Conservation (phyloP, 2,329 filamentous ascomycete genomes). For the Trichoderma sp. region DNA sequence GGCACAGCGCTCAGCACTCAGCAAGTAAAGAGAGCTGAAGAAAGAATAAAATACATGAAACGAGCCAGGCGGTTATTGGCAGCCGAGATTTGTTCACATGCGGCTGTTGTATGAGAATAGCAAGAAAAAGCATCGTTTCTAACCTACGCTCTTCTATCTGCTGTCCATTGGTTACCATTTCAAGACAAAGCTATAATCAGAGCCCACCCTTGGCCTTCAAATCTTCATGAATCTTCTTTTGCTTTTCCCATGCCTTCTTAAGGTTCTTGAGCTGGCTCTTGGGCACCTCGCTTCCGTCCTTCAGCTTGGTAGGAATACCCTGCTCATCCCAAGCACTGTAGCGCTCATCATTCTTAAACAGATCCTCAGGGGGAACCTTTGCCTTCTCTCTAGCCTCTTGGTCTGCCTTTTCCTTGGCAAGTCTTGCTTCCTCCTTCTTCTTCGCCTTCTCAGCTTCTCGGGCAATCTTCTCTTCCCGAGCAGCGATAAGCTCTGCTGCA, state of each 20-base stretch:
- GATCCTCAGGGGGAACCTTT: conserved; percentile 56
- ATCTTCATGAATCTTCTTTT: conserved; percentile 82
- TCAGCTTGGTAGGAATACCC: conserved; percentile 77
- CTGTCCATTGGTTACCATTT: background rate
- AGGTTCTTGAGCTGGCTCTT: conserved; percentile 82
- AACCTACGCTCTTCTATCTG: conserved; percentile 5
- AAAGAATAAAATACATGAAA: background rate
- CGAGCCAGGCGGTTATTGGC: too few relatives aligned
- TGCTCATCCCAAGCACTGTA: conserved; percentile 83
- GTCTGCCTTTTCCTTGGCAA: conserved; percentile 55
- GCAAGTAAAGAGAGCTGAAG: background rate
- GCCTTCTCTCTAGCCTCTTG: conserved; percentile 61
- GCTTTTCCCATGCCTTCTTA: conserved; percentile 85
- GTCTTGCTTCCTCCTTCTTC: conserved; percentile 59
- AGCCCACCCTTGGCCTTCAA: conserved; percentile 41
- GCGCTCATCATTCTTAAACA: conserved; percentile 60
- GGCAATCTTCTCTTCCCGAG: conserved; percentile 62
- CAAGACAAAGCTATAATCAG: background rate
- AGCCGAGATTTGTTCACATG: background rate
- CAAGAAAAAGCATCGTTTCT: background rate
- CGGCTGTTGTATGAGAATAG: background rate
- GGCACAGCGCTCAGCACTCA: background rate
- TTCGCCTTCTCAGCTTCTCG: conserved; percentile 63
- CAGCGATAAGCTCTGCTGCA: conserved; percentile 59
- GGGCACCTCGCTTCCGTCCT: conserved; percentile 76